Conservation (phyloP, 2,329 filamentous ascomycete species). For the Alternaria viburni region DNA sequence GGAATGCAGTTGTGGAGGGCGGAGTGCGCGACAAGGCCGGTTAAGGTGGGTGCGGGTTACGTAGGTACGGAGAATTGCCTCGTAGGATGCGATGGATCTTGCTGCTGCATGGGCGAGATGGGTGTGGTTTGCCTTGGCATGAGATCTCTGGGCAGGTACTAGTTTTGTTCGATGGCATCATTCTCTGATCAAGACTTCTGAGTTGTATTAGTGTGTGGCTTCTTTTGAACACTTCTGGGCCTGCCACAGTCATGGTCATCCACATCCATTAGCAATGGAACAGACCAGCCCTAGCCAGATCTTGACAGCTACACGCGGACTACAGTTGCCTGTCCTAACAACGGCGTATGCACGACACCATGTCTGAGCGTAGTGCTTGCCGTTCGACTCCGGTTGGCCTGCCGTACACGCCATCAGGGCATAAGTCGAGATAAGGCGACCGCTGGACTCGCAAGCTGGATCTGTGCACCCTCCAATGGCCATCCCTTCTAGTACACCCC, state of each 20-base stretch:
- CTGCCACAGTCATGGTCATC: background rate
- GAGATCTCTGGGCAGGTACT: background rate
- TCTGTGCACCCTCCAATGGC: background rate
- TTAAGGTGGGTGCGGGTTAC: background rate
- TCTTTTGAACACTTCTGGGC: background rate
- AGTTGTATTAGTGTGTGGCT: background rate
- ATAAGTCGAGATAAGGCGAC: constrained; percentile 3
- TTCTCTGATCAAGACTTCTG: background rate
- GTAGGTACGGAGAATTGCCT: background rate
- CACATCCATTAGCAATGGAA: background rate
- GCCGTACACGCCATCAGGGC: background rate
- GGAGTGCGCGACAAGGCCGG: background rate
- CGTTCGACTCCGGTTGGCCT: background rate
- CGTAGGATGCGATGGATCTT: background rate
- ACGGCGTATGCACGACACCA: constrained; percentile 1
- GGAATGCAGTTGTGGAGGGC: background rate
- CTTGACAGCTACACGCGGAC: background rate
- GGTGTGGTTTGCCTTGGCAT: background rate
- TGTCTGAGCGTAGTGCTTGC: background rate
- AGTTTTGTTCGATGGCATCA: background rate
- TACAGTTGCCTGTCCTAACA: background rate
- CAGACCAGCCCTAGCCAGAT: background rate
- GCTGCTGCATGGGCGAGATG: background rate
- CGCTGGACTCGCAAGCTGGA: background rate
- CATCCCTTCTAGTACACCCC: background rate